These are phyloP conservation scores for Claviceps sp. DNA, from an alignment of 2,329 filamentous ascomycete genomes.

Conservation along the genomic window DNA sequence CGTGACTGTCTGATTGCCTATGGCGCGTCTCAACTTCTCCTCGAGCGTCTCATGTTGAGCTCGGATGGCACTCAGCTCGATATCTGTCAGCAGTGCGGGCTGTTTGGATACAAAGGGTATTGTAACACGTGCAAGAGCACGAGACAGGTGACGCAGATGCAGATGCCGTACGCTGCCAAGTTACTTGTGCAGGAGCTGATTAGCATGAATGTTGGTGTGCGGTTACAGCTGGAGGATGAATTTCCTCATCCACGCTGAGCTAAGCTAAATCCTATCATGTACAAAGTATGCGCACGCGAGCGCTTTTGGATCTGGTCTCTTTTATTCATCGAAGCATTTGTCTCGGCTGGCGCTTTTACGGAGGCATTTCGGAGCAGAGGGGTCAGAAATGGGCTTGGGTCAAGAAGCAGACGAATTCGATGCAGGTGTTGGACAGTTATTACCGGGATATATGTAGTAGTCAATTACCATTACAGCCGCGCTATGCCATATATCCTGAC, in stretches of 20 bases:
- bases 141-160: conserved; percentile 77
- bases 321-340: no score
- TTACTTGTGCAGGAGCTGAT: conserved; percentile 88
- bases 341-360: no score
- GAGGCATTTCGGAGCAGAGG: no score
- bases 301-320: no score
- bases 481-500: no score
- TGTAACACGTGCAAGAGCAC: conserved; percentile 87
- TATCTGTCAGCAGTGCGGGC: conserved; percentile 83
- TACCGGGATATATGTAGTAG: background rate
- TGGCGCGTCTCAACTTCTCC: conserved; percentile 78
- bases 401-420: background rate
- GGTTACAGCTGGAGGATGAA: conserved; percentile 82
- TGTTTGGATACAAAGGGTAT: conserved; percentile 92
- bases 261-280: no score
- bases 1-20: conserved; percentile 97
- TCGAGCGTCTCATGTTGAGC: conserved; percentile 89
- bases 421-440: background rate
- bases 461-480: background rate
- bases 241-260: conserved; percentile 52
- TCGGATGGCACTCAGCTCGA: conserved; percentile 86
- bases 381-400: background rate
- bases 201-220: conserved; percentile 97
- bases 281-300: no score
- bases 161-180: conserved; percentile 95